Evolutionary conservation across 768 basidiomycete species (phyloP).

Genomic region (Suillus hirtellus): DNA sequence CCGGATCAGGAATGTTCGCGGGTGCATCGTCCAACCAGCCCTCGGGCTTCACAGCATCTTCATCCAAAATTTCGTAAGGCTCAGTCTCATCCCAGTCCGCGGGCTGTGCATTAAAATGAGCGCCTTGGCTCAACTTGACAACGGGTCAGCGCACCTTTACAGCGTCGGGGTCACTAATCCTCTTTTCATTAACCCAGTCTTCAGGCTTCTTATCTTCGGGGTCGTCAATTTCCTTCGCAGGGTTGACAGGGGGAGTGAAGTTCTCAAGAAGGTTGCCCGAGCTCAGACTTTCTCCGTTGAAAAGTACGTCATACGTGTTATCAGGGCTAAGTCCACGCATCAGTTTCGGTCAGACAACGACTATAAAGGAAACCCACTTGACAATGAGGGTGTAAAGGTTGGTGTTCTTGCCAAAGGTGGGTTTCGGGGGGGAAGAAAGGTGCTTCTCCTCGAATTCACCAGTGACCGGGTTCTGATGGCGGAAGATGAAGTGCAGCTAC

Average conservation of each 20-base stretch:
- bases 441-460: slow-evolving; percentile 98
- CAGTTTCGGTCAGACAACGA: background rate
- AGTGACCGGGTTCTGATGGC: slow-evolving; percentile 90
- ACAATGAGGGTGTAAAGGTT: slow-evolving; percentile 94
- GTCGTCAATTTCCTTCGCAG: slow-evolving; percentile 90
- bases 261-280: slow-evolving; percentile 88
- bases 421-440: slow-evolving; percentile 76
- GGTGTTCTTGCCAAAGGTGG: slow-evolving; percentile 85
- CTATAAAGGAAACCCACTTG: slow-evolving; percentile 55
- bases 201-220: slow-evolving; percentile 86
- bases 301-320: slow-evolving; percentile 89
- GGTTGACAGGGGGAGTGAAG: slow-evolving; percentile 93
- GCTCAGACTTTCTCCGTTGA: slow-evolving; percentile 84
- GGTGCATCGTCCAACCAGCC: slow-evolving; percentile 96
- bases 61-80: slow-evolving; percentile 88
- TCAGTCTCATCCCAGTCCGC: slow-evolving; percentile 98
- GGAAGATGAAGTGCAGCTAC: slow-evolving; percentile 99
- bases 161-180: slow-evolving; percentile 83
- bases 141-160: slow-evolving; percentile 55
- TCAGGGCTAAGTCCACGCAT: slow-evolving; percentile 60
- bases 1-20: slow-evolving; percentile 83
- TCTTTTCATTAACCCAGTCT: slow-evolving; percentile 90
- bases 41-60: slow-evolving; percentile 85
- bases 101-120: slow-evolving; percentile 48
- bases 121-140: background rate